Evolutionary conservation across 805 yeast genomes (phyloP), one percentile per base, ranked within the genome.

Genomic region (Candida michaelii): DNA sequence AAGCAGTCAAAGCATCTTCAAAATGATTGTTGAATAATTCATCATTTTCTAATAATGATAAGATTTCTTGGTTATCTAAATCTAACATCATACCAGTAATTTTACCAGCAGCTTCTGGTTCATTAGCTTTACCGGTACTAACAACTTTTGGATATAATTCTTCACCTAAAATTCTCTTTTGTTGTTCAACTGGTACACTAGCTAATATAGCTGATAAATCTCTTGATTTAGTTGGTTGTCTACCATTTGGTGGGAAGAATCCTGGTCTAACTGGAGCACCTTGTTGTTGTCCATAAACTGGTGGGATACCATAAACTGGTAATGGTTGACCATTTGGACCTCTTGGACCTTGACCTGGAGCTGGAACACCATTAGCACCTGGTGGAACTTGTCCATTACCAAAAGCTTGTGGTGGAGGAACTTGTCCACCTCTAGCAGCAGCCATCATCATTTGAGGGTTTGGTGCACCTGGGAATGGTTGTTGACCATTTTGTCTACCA

Each of bases 1-100:
- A 91, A 63, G 97, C 97, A 71, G 84, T 80, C 58, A 84, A 80
- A 55, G 99, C 99, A 70, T 91, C 98, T 59, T 84, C 85, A 64
- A 91, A 89, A 69, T 89, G 96, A 67, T 82, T 81, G 74, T 83
- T 83, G 76, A 93, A 87, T 56, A 85, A 79, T 58, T 82, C 89
- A 52, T 89, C 96, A 66, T 90, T 93, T 63, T 88, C 95, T 67
- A 89, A 80, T 66, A 91, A 77, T 49, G 85, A 85, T 61, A 90
- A 73, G 58, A 93, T 86, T 74, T 91, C 97, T 60, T 81, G 81
- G 71, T 86, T 87, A 63, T 89, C 95, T 82, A 91, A 82, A 65
- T 90, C 97, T 63, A 93, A 80, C 76, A 93, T 82, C 98, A 93
- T 93, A 76, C 98, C 97, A 54, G 99, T 93, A 66, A 93, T 88